phyloP scores from a whole-genome alignment of 768 basidiomycete genomes.

The Lactarius indigo region DNA sequence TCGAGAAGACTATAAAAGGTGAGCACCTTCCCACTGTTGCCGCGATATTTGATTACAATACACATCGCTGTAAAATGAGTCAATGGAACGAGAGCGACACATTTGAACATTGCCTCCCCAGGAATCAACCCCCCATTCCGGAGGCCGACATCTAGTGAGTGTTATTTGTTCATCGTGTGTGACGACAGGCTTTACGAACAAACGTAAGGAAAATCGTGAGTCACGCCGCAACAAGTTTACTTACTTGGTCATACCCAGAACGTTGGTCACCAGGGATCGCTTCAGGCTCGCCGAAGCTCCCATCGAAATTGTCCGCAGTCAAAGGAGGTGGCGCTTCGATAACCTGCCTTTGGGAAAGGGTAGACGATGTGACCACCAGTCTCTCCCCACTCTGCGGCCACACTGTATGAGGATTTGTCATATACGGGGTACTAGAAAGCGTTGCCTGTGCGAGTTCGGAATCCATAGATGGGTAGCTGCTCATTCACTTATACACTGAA shows the following conservation, averaged over 20 bases:
- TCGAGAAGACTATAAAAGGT: background rate
- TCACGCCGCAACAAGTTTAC: background rate
- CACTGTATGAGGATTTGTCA: background rate
- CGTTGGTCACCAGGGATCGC: background rate
- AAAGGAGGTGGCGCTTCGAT: background rate
- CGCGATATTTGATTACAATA: background rate
- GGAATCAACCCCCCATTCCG: background rate
- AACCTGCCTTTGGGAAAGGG: background rate
- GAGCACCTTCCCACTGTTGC: background rate
- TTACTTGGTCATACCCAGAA: background rate
- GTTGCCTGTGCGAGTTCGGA: background rate
- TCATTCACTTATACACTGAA: background rate
- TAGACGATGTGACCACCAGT: no score
- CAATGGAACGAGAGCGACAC: background rate
- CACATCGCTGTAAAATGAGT: background rate
- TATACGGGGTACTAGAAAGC: background rate
- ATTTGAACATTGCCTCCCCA: background rate
- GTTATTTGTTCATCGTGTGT: background rate
- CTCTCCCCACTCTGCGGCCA: background rate
- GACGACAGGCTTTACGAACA: background rate
- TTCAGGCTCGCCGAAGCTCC: background rate
- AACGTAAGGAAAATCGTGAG: background rate
- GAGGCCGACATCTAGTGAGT: background rate
- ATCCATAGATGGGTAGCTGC: background rate
- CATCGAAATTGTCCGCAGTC: background rate